Evolutionary conservation across 805 yeast genomes (phyloP).

Genomic region (Candida insectorum): DNA sequence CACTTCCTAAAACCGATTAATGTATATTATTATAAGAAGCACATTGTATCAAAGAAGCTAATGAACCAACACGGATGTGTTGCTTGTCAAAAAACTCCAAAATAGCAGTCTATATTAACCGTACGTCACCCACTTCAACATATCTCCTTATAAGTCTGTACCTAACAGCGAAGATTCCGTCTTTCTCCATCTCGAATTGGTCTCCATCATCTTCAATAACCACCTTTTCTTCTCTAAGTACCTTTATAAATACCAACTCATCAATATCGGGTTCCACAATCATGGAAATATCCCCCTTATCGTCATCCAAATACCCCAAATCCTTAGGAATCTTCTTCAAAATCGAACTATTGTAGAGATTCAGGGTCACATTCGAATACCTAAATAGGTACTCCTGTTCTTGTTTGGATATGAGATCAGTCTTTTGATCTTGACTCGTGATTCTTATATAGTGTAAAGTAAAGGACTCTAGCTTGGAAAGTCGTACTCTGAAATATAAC

Average conservation of each 20-base stretch:
- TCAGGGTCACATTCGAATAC: constrained; percentile 62
- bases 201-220: constrained; percentile 33
- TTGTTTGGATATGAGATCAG: constrained; percentile 43
- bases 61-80: too few relatives aligned
- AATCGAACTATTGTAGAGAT: constrained; percentile 66
- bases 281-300: constrained; percentile 64
- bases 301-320: constrained; percentile 67
- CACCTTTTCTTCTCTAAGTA: constrained; percentile 23
- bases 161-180: constrained; percentile 74
- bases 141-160: constrained; percentile 45
- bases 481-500: constrained; percentile 73
- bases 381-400: constrained; percentile 66
- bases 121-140: constrained; percentile 35
- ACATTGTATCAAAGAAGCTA: too few relatives aligned
- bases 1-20: too few relatives aligned
- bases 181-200: constrained; percentile 52
- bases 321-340: constrained; percentile 63
- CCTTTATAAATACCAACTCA: constrained; percentile 72
- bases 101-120: too few relatives aligned
- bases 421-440: constrained; percentile 12
- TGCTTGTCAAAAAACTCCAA: too few relatives aligned
- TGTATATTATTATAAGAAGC: too few relatives aligned
- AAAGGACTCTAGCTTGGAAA: constrained; percentile 70
- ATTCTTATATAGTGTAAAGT: constrained; percentile 54
- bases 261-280: constrained; percentile 73